Conservation (phyloP, 202 grass and related monocot species). For the Schoenoplectus tabernaemontani region DNA sequence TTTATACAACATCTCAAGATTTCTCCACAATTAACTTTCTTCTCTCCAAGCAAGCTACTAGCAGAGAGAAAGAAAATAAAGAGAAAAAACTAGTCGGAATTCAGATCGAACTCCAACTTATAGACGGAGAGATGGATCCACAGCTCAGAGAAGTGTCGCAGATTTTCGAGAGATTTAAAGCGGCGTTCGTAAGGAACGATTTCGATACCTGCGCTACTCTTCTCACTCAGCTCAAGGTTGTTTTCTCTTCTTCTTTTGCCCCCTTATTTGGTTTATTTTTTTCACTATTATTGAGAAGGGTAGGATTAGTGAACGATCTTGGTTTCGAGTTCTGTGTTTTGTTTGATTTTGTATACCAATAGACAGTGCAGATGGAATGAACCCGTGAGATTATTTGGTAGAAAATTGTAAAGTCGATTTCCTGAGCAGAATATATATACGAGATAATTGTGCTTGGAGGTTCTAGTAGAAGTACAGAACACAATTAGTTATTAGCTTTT, state of each 20-base stretch:
- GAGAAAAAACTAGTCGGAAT: conserved; percentile 12
- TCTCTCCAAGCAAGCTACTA: conserved; percentile 7
- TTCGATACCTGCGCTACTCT: conserved; percentile 29
- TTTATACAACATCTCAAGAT: background rate
- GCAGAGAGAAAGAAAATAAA: background rate
- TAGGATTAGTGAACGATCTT: background rate
- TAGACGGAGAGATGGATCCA: conserved; percentile 34
- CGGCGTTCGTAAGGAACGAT: conserved; percentile 33
- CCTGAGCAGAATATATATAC: background rate
- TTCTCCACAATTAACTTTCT: background rate
- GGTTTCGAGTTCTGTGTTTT: background rate
- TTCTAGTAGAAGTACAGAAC: background rate
- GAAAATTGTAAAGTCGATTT: background rate
- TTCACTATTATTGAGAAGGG: background rate
- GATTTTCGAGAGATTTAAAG: conserved; percentile 41
- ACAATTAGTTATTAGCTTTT: background rate
- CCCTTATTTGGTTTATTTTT: background rate
- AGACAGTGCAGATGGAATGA: background rate
- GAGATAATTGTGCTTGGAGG: background rate
- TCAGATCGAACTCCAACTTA: background rate
- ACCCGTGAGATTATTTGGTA: background rate
- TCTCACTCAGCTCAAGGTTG: conserved; percentile 24
- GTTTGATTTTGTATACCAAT: background rate
- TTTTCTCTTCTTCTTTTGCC: background rate
- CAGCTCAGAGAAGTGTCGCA: conserved; percentile 32